Conservation (phyloP, 176 grass and related monocot genomes). For the Neostapfia colusana region DNA sequence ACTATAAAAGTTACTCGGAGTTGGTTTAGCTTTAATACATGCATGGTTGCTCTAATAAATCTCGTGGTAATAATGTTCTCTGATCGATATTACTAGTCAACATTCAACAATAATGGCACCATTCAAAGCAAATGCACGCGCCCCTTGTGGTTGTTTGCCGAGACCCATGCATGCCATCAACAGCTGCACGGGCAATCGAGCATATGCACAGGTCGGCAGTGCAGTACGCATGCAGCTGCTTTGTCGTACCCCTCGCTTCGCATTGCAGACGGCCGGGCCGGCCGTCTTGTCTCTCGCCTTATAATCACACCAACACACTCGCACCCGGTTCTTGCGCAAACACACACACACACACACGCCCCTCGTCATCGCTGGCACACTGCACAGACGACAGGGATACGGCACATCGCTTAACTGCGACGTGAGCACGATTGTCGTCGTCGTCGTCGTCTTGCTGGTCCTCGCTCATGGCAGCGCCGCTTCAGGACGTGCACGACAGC, state of each 20-base stretch:
- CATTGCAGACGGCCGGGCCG: slow-evolving; percentile 5
- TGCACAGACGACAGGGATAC: background rate
- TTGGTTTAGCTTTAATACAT: no score
- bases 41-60: no score
- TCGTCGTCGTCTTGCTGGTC: background rate
- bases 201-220: slow-evolving; percentile 10
- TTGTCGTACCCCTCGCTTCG: slow-evolving; percentile 31
- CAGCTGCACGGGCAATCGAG: slow-evolving; percentile 4
- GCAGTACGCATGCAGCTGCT: slow-evolving; percentile 23
- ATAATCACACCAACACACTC: slow-evolving; percentile 33
- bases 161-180: background rate
- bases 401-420: background rate
- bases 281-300: slow-evolving; percentile 11
- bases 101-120: background rate
- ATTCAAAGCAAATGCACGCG: background rate
- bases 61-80: no score
- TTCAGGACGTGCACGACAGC: background rate
- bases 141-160: background rate
- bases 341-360: background rate
- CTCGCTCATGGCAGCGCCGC: slow-evolving; percentile 40
- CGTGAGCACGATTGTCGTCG: background rate
- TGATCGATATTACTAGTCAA: background rate
- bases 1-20: no score
- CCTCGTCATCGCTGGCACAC: background rate
- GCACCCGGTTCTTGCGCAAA: background rate